Percentiles rank a stretch among this genome's conserved stretches.
Evolutionary conservation across 2,329 filamentous ascomycete species (phyloP).

Genomic region (Pseudogymnoascus sp.): DNA sequence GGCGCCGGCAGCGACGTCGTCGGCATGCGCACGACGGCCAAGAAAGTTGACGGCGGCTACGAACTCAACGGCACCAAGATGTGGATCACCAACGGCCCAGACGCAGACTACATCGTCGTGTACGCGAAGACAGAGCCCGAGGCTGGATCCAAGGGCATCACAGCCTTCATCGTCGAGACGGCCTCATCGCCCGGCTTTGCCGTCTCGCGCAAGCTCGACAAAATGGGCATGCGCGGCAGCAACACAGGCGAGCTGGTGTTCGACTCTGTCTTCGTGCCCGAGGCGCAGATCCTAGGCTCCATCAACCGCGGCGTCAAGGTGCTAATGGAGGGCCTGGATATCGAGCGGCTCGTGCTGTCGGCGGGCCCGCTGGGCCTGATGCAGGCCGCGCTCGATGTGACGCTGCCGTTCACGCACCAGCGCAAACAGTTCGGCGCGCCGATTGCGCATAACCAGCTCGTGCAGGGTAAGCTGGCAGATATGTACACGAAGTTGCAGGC

Average conservation of each 20-base stretch:
- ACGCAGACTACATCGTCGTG: conserved; percentile 88
- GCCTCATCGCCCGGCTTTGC: conserved; percentile 61
- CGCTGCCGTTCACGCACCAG: conserved; percentile 80
- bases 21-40: conserved; percentile 83
- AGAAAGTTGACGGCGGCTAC: conserved; percentile 74
- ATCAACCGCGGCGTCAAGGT: conserved; percentile 80
- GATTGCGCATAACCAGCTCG: conserved; percentile 84
- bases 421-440: conserved; percentile 81
- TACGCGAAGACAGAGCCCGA: conserved; percentile 89
- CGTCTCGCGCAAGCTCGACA: conserved; percentile 86
- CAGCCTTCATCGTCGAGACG: conserved; percentile 80
- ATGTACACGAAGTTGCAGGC: conserved; percentile 95
- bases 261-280: conserved; percentile 81
- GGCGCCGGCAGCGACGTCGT: conserved; percentile 90
- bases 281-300: conserved; percentile 69
- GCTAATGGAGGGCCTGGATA: conserved; percentile 90
- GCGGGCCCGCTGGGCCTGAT: conserved; percentile 89
- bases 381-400: conserved; percentile 80
- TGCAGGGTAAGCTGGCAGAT: conserved; percentile 88
- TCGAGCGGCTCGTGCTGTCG: conserved; percentile 85
- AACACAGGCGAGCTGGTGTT: conserved; percentile 94
- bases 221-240: conserved; percentile 94
- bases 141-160: conserved; percentile 80
- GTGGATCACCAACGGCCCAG: conserved; percentile 98
- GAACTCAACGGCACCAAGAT: conserved; percentile 87